These are phyloP conservation scores for Pseudogymnoascus destructans DNA, from an alignment of 2,329 filamentous ascomycete species.

Conservation along the genomic window DNA sequence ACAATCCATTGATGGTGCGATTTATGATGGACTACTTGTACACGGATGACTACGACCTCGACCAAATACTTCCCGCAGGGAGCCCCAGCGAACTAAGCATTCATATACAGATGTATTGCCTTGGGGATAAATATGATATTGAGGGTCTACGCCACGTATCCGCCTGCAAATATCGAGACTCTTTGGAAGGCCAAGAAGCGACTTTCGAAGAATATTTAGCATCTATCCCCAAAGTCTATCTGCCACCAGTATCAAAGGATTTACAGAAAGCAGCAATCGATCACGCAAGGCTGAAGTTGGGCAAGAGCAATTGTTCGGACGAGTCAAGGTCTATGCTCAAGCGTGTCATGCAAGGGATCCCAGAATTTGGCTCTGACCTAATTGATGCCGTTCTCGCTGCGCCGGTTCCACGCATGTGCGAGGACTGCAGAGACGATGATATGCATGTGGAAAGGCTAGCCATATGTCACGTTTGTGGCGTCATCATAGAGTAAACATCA, in stretches of 20 bases:
- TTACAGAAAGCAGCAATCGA: background rate
- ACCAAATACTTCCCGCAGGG: background rate
- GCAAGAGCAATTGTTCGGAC: background rate
- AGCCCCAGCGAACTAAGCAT: background rate
- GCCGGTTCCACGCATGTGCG: background rate
- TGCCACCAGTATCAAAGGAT: background rate
- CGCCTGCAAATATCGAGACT: background rate
- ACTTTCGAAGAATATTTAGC: background rate
- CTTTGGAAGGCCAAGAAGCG: background rate
- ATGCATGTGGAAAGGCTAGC: background rate
- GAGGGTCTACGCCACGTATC: background rate
- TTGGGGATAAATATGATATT: background rate
- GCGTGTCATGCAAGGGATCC: background rate
- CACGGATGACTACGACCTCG: background rate
- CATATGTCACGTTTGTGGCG: background rate
- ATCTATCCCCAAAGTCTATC: background rate
- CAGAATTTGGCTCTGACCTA: background rate
- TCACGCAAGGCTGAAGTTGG: background rate
- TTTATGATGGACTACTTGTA: background rate
- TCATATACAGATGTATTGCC: background rate
- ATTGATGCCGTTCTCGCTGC: background rate
- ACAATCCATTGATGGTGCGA: background rate
- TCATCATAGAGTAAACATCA: background rate
- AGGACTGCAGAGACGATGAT: background rate
- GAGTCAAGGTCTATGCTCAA: background rate